phyloP scores from a whole-genome alignment of 192 early-diverging fungal genomes.

The Irineochytrium annulatum region DNA sequence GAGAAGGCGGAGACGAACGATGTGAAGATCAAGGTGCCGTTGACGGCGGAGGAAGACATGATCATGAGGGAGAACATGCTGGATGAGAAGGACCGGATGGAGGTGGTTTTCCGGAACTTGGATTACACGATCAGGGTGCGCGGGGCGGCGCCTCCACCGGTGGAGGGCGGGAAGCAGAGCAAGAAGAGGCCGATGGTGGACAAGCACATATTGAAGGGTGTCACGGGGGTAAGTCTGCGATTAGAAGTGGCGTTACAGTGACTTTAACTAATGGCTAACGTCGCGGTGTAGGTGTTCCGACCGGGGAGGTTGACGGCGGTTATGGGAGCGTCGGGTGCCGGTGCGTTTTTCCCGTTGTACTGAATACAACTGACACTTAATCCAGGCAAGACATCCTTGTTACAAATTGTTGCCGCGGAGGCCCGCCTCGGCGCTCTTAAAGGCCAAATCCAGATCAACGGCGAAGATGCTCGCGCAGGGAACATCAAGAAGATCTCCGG shows the following conservation, averaged over 20 bases:
- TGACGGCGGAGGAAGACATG: neutral
- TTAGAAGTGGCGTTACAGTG: neutral
- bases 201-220: constrained; percentile 13
- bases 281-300: constrained; percentile 29
- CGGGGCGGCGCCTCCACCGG: neutral
- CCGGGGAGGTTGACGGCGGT: constrained; percentile 76
- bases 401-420: constrained; percentile 44
- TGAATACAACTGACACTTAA: neutral
- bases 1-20: too few relatives aligned
- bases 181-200: neutral
- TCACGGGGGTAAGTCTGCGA: constrained; percentile 8
- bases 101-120: constrained; percentile 16
- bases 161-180: neutral
- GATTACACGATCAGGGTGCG: constrained; percentile 5
- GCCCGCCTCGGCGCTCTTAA: constrained; percentile 33
- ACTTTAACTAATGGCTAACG: too few relatives aligned
- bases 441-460: constrained; percentile 59
- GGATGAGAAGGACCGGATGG: constrained; percentile 3
- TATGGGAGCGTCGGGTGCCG: constrained; percentile 88
- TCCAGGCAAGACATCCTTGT: constrained; percentile 17
- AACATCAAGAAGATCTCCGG: constrained; percentile 53
- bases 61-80: neutral
- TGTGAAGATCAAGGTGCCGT: neutral
- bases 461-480: constrained; percentile 42
- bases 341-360: constrained; percentile 28